Evolutionary conservation across 2,329 filamentous ascomycete genomes (phyloP), one percentile per base, ranked within the genome.

Genomic region (Fusarium phyllophilum): DNA sequence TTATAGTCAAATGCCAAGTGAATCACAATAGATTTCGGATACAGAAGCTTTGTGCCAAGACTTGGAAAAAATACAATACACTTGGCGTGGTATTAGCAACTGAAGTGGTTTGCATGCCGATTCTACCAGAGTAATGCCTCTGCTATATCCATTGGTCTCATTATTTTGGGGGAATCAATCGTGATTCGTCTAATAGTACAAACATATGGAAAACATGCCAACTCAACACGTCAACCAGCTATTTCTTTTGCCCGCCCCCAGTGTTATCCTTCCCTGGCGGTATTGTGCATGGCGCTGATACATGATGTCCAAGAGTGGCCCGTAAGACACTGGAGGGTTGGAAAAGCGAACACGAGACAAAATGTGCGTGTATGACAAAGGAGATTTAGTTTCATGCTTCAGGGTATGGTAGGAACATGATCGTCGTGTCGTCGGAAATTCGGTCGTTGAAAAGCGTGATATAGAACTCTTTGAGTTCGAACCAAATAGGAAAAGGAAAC

Each of bases 391-490:
- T 68, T 73, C 72, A 73, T 59, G 66, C 57, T 67, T 46, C 12
- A 57, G 63, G 70, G 74, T 68, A 61, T 73, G 72, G 68, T 69
- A 39, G 51, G 54, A 66, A 73, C 68, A 63, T 75, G 46, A 72
- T 76, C 68, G 70, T 78, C 76, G 72, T 77, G 68, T 75, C 72
- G 55, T 78, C 63, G 54, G 66, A 66, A 62, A 62, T 52, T 62
- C 54, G 49, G 75, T 77, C 75, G 62, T 77, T 57, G 62, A 36
- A 55, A 54, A 66, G 61, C 51, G 58, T 72, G 55, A 56, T 65
- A 58, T 38, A 54, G 63, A 54, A 57, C 48, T 39, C 42, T 61
- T 58, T 38, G 39, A 45, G 54, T 51, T 38, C n/a, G 42, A 44
- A 36, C 33, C 45, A 54, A 44, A 34, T 31, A 33, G 52, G 34